Evolutionary conservation across 306 rosid genomes (phyloP).

Genomic region (Vigna radiata): DNA sequence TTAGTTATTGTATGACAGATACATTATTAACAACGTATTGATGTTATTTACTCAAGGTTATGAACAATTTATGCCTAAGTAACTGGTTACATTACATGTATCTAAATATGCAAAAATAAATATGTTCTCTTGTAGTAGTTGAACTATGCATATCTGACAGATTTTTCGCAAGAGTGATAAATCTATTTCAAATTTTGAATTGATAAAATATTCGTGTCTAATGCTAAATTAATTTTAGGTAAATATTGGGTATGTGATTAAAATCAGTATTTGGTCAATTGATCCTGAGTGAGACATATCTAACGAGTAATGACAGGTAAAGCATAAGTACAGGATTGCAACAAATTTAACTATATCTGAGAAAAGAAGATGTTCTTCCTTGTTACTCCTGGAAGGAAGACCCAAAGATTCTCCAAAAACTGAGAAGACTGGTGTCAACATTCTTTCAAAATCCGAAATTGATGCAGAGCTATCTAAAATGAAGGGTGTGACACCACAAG

Average conservation of each 20-base stretch:
- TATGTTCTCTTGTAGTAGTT: constrained; percentile 23
- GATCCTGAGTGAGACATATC: constrained; percentile 32
- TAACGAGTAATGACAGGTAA: constrained; percentile 62
- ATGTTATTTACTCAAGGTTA: constrained; percentile 13
- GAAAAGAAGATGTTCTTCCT: constrained; percentile 68
- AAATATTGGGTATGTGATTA: constrained; percentile 13
- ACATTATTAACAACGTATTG: background rate
- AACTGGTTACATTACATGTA: constrained; percentile 1
- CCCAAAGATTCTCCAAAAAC: constrained; percentile 57
- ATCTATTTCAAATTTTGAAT: constrained; percentile 26
- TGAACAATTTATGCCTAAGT: constrained; percentile 7
- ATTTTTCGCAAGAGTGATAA: constrained; percentile 23
- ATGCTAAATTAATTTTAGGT: constrained; percentile 2
- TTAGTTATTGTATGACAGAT: constrained; percentile 12
- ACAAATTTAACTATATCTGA: constrained; percentile 58
- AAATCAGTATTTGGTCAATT: constrained; percentile 29
- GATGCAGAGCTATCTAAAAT: constrained; percentile 68
- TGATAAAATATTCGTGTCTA: constrained; percentile 4
- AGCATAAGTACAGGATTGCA: constrained; percentile 75
- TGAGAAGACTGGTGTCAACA: constrained; percentile 58
- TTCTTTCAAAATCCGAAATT: constrained; percentile 67
- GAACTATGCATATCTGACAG: constrained; percentile 25
- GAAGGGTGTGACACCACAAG: constrained; percentile 79
- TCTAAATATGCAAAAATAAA: background rate
- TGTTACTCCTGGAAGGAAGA: constrained; percentile 55